phyloP scores from a whole-genome alignment of 106 monocot species.

The Dendrobium nobile region DNA sequence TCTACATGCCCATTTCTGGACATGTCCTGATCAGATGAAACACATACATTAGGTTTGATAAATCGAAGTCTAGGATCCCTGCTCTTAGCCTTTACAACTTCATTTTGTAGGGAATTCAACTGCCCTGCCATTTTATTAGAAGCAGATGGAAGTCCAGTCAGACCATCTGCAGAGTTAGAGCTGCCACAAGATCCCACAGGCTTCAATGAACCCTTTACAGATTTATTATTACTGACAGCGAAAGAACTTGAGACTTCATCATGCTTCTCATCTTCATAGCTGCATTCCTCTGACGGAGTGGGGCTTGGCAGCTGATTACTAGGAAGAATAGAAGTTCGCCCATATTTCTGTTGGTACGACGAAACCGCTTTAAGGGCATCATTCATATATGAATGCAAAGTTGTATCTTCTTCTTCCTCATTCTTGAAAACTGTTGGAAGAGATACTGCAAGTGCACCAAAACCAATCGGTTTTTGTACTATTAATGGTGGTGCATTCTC shows the following conservation, averaged over 20 bases:
- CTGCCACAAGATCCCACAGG: conserved; percentile 12
- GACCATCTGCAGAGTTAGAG: neutral
- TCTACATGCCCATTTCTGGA: conserved; percentile 14
- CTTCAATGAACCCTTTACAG: conserved; percentile 4
- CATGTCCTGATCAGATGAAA: conserved; percentile 7
- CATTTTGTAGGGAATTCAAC: conserved; percentile 10
- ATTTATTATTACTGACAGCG: conserved; percentile 6
- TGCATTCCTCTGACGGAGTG: conserved; percentile 83
- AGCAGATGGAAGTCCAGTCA: conserved; percentile 5
- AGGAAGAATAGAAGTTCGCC: conserved; percentile 29
- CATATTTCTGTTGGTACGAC: conserved; percentile 78
- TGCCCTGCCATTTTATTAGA: conserved; percentile 13
- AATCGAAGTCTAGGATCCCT: conserved; percentile 85
- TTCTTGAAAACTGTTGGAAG: conserved; percentile 14
- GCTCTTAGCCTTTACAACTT: conserved; percentile 44
- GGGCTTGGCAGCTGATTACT: conserved; percentile 73
- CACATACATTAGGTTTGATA: conserved; percentile 23
- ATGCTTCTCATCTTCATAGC: conserved; percentile 32
- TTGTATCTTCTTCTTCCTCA: conserved; percentile 6
- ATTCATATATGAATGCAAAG: conserved; percentile 37
- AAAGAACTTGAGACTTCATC: conserved; percentile 71
- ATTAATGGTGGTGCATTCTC: conserved; percentile 31
- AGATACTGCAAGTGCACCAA: conserved; percentile 11
- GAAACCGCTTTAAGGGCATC: conserved; percentile 79
- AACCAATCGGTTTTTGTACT: conserved; percentile 24